phyloP scores from a whole-genome alignment of 129 eudicot genomes.

The Chrysanthemum seticuspe region DNA sequence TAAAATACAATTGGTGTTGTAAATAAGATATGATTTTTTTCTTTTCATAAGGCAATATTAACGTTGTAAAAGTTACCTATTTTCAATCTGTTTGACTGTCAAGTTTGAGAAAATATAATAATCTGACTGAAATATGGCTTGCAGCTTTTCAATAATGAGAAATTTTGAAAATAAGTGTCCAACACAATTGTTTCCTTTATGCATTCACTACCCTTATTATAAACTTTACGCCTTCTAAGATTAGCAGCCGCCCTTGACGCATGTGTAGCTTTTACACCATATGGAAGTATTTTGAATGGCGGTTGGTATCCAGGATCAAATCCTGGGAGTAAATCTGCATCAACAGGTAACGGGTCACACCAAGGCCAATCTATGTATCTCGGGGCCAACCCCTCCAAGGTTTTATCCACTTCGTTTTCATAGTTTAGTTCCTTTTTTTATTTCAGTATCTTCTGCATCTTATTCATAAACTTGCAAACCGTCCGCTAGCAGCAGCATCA shows the following conservation, averaged over 20 bases:
- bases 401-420: conserved; percentile 83
- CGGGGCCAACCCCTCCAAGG: conserved; percentile 76
- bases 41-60: too few species aligned
- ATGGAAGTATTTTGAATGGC: conserved; percentile 89
- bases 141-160: too few species aligned
- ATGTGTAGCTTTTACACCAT: conserved; percentile 68
- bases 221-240: conserved; percentile 46
- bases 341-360: conserved; percentile 80
- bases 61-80: too few species aligned
- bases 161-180: too few species aligned
- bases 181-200: too few species aligned
- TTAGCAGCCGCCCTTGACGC: conserved; percentile 65
- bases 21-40: too few species aligned
- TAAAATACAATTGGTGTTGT: too few species aligned
- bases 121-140: too few species aligned
- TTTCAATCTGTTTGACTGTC: too few species aligned
- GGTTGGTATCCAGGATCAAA: conserved; percentile 64
- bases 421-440: conserved; percentile 45
- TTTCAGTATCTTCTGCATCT: conserved; percentile 32
- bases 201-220: too few species aligned
- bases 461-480: conserved; percentile 33
- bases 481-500: conserved; percentile 9
- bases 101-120: too few species aligned
- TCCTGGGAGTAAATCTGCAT: conserved; percentile 90
- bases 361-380: conserved; percentile 93